Conservation (phyloP, 768 basidiomycete species). For the Trametes elegans region DNA sequence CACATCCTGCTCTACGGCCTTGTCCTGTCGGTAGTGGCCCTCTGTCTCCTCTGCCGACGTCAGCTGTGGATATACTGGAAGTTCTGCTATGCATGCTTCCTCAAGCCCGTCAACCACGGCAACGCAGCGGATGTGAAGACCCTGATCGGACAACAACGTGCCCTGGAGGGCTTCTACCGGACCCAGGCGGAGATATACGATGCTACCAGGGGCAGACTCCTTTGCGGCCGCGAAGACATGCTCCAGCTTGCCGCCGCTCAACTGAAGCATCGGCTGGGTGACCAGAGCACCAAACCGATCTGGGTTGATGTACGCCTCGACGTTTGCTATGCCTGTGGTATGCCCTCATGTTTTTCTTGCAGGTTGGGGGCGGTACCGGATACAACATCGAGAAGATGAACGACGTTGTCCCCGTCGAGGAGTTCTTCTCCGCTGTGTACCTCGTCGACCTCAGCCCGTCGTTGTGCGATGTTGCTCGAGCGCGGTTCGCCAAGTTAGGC, state of each 20-base stretch:
- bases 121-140: conserved; percentile 7
- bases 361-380: conserved; percentile 31
- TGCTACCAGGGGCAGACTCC: conserved; percentile 54
- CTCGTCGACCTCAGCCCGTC: conserved; percentile 73
- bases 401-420: conserved; percentile 51
- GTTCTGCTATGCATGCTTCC: conserved; percentile 20
- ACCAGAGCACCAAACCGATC: conserved; percentile 44
- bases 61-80: conserved; percentile 11
- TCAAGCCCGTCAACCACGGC: conserved; percentile 15
- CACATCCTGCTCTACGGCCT: neutral
- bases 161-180: conserved; percentile 50
- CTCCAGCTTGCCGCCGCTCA: conserved; percentile 64
- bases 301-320: conserved; percentile 69
- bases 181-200: conserved; percentile 76
- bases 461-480: conserved; percentile 66
- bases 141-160: conserved; percentile 13
- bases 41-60: neutral
- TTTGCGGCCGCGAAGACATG: conserved; percentile 74
- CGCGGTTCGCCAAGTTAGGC: conserved; percentile 60
- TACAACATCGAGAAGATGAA: conserved; percentile 77
- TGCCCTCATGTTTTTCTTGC: neutral
- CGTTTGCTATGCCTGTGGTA: conserved; percentile 4
- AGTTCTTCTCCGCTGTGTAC: conserved; percentile 71
- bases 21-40: neutral
- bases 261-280: conserved; percentile 44